phyloP scores from a whole-genome alignment of 1,139 yeast species.

The Chernovozyma aurita region DNA sequence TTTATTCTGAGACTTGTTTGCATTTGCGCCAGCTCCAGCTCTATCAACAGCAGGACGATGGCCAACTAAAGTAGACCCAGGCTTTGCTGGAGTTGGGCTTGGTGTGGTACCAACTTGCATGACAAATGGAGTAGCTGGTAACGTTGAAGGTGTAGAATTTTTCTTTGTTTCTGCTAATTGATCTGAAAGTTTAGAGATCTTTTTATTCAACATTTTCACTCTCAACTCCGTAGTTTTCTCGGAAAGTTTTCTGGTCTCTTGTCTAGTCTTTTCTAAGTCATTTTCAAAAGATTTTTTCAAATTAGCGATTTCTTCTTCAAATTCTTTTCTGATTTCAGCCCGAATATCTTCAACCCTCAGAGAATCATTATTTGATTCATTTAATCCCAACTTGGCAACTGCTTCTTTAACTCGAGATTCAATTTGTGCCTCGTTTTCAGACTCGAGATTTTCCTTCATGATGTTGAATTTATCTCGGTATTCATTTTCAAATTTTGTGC shows the following conservation, averaged over 20 bases:
- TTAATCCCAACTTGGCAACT: conserved; percentile 9
- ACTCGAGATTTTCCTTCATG: conserved; percentile 6
- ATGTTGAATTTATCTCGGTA: conserved; percentile 8
- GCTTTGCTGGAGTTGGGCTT: conserved; percentile 1
- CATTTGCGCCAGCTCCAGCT: conserved; percentile 5
- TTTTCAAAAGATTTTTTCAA: conserved; percentile 25
- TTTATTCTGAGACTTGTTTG: conserved; percentile 3
- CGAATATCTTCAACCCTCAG: conserved; percentile 2
- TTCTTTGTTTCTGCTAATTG: conserved; percentile 17
- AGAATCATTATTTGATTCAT: conserved; percentile 6
- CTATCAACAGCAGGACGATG: conserved; percentile 23
- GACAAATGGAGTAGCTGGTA: conserved; percentile 6
- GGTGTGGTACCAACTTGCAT: not conserved
- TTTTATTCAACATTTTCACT: conserved; percentile 40
- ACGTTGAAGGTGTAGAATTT: conserved; percentile 3
- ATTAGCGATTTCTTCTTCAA: conserved; percentile 19
- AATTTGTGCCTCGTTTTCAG: conserved; percentile 7
- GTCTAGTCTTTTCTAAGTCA: conserved; percentile 29
- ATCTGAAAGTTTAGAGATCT: conserved; percentile 22
- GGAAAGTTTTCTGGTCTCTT: conserved; percentile 25
- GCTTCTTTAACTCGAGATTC: conserved; percentile 9
- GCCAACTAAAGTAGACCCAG: conserved; percentile 29
- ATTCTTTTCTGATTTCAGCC: conserved; percentile 12
- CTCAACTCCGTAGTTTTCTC: conserved; percentile 41
- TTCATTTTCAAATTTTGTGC: conserved; percentile 10